Base-by-base conservation (phyloP, 139 green algal species). In the Bryopsis sp. region DNA sequence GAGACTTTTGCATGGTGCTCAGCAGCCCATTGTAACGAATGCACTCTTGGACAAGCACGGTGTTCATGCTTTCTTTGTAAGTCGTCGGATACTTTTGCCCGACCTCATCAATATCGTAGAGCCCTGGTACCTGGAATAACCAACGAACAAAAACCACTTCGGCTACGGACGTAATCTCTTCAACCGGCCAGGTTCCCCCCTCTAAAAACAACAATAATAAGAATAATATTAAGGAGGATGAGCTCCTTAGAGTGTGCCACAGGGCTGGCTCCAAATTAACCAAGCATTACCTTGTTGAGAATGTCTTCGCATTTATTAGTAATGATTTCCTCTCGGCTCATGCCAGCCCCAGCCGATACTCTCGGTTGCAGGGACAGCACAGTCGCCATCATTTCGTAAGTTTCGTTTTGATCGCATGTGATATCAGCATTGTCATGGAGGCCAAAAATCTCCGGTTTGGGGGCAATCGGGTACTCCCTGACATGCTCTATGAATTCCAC, bases 41-140 rank as follows among this genome's bases (percentile, higher is more conserved):
- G 76, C 79, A 85, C 75, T 83, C 81, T 70, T 88, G 82, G 22
- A 74, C 76, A 47, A 95, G 77, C 72, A 95, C 88, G 7, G 88
- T 95, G 85, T 95, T 95, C 88, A 95, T 95, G 71, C 67, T 83
- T 81, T 95, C 81, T 50, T 83, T 62, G 82, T 95, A 92, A 1
- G 67, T 84, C 29, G 87, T 92, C 28, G 88, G 88, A 67, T 90
- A 93, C 33, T 39, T 7, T 11, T 68, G 58, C 5, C 37, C 39
- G 35, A 95, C 83, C 2, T 70, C 74, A 8, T 90, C 86, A 50
- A 89, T 62, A 61, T 92, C 85, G 76, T 89, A 11, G 62, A 7
- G 2, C 58, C 75, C 37, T 2, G 71, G 64, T n/a, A 76, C 54
- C 71, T 76, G 70, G 2, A 46, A 7, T 43, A 26, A 46, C n/a